These are phyloP conservation scores for Globisporangium spinosum DNA, from an alignment of 352 stramenopile genomes.

Conservation along the genomic window DNA sequence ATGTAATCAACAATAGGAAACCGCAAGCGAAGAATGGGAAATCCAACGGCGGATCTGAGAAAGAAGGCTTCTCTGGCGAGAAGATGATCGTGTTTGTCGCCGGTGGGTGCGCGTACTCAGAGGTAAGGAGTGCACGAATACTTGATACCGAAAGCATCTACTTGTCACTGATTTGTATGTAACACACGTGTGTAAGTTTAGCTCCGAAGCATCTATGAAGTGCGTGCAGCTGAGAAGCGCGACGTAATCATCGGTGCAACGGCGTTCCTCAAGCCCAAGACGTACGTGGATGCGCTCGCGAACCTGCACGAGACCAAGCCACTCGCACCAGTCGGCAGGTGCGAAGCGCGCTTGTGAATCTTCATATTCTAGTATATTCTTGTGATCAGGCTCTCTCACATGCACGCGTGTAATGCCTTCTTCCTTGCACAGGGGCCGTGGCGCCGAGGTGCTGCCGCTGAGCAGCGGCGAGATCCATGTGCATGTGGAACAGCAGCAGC, in stretches of 20 bases:
- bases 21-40: slow-evolving; percentile 25
- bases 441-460: slow-evolving; percentile 51
- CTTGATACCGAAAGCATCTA: neutral
- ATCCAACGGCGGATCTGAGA: slow-evolving; percentile 30
- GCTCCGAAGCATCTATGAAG: slow-evolving; percentile 80
- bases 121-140: slow-evolving; percentile 48
- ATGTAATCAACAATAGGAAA: slow-evolving; percentile 27
- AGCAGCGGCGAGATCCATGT: slow-evolving; percentile 67
- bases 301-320: slow-evolving; percentile 59
- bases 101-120: slow-evolving; percentile 92
- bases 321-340: slow-evolving; percentile 16
- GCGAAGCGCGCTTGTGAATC: slow-evolving; percentile 2
- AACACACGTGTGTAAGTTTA: slow-evolving; percentile 12
- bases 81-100: slow-evolving; percentile 95
- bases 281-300: slow-evolving; percentile 54
- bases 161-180: neutral
- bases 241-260: slow-evolving; percentile 72
- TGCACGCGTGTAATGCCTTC: too few species aligned
- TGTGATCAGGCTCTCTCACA: too few species aligned
- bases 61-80: slow-evolving; percentile 61
- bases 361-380: too few species aligned
- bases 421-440: slow-evolving; percentile 17
- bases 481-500: slow-evolving; percentile 51
- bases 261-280: slow-evolving; percentile 57
- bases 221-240: slow-evolving; percentile 60